Base-by-base conservation (phyloP, 164 flowering plant genomes). In the Chloranthus sessilifolius region DNA sequence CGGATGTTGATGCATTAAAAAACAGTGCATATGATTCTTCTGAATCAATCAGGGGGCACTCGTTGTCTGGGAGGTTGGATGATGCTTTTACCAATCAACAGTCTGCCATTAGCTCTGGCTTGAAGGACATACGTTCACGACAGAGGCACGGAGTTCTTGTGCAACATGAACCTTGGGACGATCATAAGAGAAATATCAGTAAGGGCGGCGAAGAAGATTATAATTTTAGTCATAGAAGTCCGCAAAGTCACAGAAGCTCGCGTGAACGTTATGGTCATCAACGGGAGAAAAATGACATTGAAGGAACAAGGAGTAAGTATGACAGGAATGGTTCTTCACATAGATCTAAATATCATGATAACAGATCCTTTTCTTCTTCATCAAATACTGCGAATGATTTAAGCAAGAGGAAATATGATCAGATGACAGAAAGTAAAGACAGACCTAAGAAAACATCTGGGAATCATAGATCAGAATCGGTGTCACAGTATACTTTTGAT, bases 401-500 rank as follows among this genome's bases (percentile, higher is more conserved):
- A 20, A 55, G 33, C 8, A 34, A 51, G 41, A 35, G 56, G 24
- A 64, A 58, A 28, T 54, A 56, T 65, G 66, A 66, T 36, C 22
- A 12, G 23, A 43, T 24, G 41, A 50, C 55, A 48, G 71, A 65
- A 50, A 12, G 22, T 20, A 65, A 48, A 53, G 70, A 70, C 40
- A 69, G 64, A 31, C 14, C 51, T 48, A 50, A 51, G 42, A 59
- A 49, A 37, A 52, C 22, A 26, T 16, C 53, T 46, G 30, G 48
- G 25, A 38, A 43, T 53, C 38, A 45, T 44, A 54, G 29, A 53
- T 68, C 73, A 36, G 63, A 59, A 2, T 45, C 60, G 14, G 9
- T 7, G 19, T 46, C 23, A 34, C 56, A 50, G 41, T 52, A 63
- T 66, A 53, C 48, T 17, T 77, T 80, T 58, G 88, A 73, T 6